Evolutionary conservation across 2,329 filamentous ascomycete species (phyloP).

Genomic region (Aspergillus luchuensis): DNA sequence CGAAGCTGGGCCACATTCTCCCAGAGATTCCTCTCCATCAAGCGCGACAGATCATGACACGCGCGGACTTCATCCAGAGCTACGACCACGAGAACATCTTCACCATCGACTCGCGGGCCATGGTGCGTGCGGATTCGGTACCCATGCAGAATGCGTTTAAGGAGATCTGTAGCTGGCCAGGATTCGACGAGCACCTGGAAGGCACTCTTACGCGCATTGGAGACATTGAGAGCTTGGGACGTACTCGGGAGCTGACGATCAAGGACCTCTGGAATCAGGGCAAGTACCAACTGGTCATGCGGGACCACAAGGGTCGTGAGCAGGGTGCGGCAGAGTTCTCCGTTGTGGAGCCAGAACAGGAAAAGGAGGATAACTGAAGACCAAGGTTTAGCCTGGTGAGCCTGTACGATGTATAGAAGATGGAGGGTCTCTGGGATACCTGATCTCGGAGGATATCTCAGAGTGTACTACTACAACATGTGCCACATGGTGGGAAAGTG

Average conservation of each 20-base stretch:
- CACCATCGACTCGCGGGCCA: conserved; percentile 83
- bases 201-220: conserved; percentile 80
- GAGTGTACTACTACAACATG: neutral
- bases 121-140: conserved; percentile 88
- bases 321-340: conserved; percentile 52
- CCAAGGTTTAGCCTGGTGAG: conserved; percentile 7
- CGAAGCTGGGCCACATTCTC: conserved; percentile 69
- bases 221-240: conserved; percentile 90
- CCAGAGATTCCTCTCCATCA: conserved; percentile 79
- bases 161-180: conserved; percentile 73
- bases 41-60: conserved; percentile 90
- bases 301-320: conserved; percentile 50
- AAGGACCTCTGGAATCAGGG: conserved; percentile 90
- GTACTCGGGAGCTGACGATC: conserved; percentile 91
- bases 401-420: conserved; percentile 4
- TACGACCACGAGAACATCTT: conserved; percentile 96
- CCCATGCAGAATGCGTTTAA: conserved; percentile 94
- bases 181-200: conserved; percentile 81
- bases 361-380: conserved; percentile 32
- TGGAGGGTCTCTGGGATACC: neutral
- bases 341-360: conserved; percentile 41
- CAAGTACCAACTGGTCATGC: conserved; percentile 67
- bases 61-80: conserved; percentile 87
- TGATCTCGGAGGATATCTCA: neutral
- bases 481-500: neutral